Evolutionary conservation across 2,329 filamentous ascomycete species (phyloP).

Genomic region (Coniochaeta sp.): DNA sequence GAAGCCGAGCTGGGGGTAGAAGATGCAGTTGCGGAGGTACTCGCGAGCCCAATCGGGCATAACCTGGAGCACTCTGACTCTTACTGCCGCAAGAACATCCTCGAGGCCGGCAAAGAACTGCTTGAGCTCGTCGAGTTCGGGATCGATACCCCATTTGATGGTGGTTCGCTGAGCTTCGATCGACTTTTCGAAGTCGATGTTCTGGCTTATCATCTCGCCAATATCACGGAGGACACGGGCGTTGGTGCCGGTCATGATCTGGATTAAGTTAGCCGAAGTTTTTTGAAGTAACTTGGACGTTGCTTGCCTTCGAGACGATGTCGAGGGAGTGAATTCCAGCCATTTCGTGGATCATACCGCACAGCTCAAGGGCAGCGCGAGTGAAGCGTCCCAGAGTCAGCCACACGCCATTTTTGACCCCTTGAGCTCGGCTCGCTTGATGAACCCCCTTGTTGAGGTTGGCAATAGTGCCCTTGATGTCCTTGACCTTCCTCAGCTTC

Average conservation of each 20-base stretch:
- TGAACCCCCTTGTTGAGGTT: slow-evolving; percentile 75
- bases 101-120: slow-evolving; percentile 72
- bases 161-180: slow-evolving; percentile 64
- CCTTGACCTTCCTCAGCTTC: slow-evolving; percentile 64
- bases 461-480: slow-evolving; percentile 62
- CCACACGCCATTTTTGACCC: slow-evolving; percentile 65
- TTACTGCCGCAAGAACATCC: slow-evolving; percentile 61
- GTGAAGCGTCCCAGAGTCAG: slow-evolving; percentile 64
- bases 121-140: slow-evolving; percentile 71
- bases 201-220: slow-evolving; percentile 64
- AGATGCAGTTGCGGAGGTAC: slow-evolving; percentile 68
- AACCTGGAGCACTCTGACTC: slow-evolving; percentile 50
- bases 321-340: slow-evolving; percentile 42
- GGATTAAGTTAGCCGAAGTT: neutral
- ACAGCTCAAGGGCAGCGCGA: slow-evolving; percentile 62
- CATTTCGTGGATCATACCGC: slow-evolving; percentile 54
- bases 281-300: neutral
- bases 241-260: neutral
- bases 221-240: slow-evolving; percentile 53
- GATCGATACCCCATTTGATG: slow-evolving; percentile 64
- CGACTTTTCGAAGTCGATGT: slow-evolving; percentile 75
- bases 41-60: slow-evolving; percentile 53
- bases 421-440: slow-evolving; percentile 34
- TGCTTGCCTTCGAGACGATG: slow-evolving; percentile 45
- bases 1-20: slow-evolving; percentile 88